Evolutionary conservation across 352 stramenopile species (phyloP).

Genomic region (Halophytophthora polymorphica): DNA sequence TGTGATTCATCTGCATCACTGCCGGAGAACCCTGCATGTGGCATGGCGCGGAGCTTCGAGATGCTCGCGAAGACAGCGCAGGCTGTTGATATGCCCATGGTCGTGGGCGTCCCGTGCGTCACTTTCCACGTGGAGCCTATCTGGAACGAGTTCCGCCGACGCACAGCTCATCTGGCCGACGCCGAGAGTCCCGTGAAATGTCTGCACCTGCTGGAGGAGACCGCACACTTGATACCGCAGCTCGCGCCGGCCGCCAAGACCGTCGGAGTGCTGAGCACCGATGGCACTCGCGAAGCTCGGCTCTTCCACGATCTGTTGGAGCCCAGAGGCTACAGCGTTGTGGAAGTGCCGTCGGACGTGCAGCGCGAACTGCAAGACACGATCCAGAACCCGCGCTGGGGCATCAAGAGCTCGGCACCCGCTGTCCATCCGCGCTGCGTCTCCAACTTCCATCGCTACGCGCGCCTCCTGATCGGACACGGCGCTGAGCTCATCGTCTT

Average conservation of each 20-base stretch:
- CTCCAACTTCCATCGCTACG: conserved; percentile 40
- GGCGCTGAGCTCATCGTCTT: conserved; percentile 43
- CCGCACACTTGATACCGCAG: conserved; percentile 26
- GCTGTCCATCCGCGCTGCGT: conserved; percentile 31
- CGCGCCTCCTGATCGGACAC: conserved; percentile 23
- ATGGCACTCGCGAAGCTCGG: conserved; percentile 31
- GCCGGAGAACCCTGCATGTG: conserved; percentile 38
- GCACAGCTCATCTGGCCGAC: conserved; percentile 6
- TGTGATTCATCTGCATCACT: too few relatives aligned
- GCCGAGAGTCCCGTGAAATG: conserved; percentile 17
- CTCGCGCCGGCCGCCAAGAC: conserved; percentile 19
- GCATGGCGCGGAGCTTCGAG: conserved; percentile 50
- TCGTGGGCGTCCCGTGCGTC: conserved; percentile 45
- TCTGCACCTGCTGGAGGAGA: conserved; percentile 48
- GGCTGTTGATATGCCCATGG: conserved; percentile 22
- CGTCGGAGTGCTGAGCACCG: conserved; percentile 45
- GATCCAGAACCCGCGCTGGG: conserved; percentile 47
- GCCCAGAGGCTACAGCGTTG: conserved; percentile 31
- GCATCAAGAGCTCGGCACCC: conserved; percentile 51
- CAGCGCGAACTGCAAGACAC: conserved; percentile 49
- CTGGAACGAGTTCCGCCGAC: conserved; percentile 34
- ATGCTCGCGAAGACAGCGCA: conserved; percentile 27
- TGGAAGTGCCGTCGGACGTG: conserved; percentile 29
- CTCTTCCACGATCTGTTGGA: conserved; percentile 46
- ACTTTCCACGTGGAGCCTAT: conserved; percentile 49